Base-by-base conservation (phyloP, 2,329 filamentous ascomycete species). In the Hymenoscyphus salicellus region DNA sequence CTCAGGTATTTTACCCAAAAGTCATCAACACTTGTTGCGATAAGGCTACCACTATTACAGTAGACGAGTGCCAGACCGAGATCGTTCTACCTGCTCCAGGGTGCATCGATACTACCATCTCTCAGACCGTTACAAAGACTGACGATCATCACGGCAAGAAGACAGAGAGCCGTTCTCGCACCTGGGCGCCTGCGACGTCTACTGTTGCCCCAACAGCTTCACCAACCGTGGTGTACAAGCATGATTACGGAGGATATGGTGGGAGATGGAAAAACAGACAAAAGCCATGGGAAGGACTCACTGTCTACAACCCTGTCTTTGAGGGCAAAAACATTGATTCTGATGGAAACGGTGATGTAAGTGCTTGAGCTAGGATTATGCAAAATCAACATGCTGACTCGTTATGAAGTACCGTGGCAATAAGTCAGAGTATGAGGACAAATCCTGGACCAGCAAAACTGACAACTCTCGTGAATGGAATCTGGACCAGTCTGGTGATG, bases 301-400 rank as follows among this genome's bases (percentile, higher is more conserved):
- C 8, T 23, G 43, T 49, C 43, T 49, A 49, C n/a, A 49, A 49
- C 20, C 43, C 43, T 23, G 20, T 23, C n/a, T 49, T 49, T 23
- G n/a, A 49, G n/a, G 43, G 43, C n/a, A 49, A 49, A 23, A 49
- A 49, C 20, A 23, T 49, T 49, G 43, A 49, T 49, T 49, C 43
- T 10, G 20, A 26, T 23, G 43, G 20, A 3, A 49, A 49, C 20
- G 43, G 43, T 10, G 43, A 49, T 23, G 43, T 49, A n/a, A 49
- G 43, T 23, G 1, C 2, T 1, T 1, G 8, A 20, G 5, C 8
- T 46, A 10, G 5, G 5, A 11, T 20, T 23, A 8, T 23, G 8
- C 1, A 46, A 10, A 46, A 46, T 8, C 10, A 36, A 23, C 17
- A 10, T 10, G 43, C 43, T 49, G n/a, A 49, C n/a, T 6, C 3